Conservation (phyloP, 805 yeast genomes). For the Sugiyamaella qingdaonensis region DNA sequence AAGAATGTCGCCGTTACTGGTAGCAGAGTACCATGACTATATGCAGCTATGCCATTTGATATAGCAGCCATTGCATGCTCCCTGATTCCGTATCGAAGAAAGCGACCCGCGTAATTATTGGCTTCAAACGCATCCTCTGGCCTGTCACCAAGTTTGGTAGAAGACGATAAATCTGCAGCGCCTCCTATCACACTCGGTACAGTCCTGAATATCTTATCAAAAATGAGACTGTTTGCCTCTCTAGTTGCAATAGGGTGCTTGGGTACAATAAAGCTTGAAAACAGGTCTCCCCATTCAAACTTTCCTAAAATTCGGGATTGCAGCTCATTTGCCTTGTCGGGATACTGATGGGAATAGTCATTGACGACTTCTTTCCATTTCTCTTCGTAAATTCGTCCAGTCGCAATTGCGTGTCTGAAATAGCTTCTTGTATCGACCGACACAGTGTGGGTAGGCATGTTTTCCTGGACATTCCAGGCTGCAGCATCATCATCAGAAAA, state of each 20-base stretch:
- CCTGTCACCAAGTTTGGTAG: constrained; percentile 10
- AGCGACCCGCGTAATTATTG: background rate
- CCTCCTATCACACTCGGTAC: constrained; percentile 34
- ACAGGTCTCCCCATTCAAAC: constrained; percentile 34
- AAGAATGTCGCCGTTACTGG: constrained; percentile 41
- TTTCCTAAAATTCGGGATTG: constrained; percentile 69
- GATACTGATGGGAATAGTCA: constrained; percentile 62
- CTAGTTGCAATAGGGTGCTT: constrained; percentile 7
- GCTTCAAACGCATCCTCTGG: constrained; percentile 6
- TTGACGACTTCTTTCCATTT: constrained; percentile 70
- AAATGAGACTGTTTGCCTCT: constrained; percentile 18
- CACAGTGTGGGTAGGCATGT: constrained; percentile 7
- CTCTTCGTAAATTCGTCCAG: constrained; percentile 35
- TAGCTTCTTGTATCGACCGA: background rate
- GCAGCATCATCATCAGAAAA: constrained; percentile 32
- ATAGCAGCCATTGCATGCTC: constrained; percentile 99
- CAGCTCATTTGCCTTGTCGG: constrained; percentile 73
- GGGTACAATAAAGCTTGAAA: background rate
- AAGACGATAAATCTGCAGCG: constrained; percentile 34
- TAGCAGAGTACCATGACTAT: constrained; percentile 35
- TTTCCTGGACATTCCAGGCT: background rate
- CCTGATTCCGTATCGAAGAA: constrained; percentile 86
- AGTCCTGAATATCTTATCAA: constrained; percentile 30
- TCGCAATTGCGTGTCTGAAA: background rate
- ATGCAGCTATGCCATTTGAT: constrained; percentile 71